phyloP scores from a whole-genome alignment of 2,329 filamentous ascomycete genomes.

The Calonectria crousiana region DNA sequence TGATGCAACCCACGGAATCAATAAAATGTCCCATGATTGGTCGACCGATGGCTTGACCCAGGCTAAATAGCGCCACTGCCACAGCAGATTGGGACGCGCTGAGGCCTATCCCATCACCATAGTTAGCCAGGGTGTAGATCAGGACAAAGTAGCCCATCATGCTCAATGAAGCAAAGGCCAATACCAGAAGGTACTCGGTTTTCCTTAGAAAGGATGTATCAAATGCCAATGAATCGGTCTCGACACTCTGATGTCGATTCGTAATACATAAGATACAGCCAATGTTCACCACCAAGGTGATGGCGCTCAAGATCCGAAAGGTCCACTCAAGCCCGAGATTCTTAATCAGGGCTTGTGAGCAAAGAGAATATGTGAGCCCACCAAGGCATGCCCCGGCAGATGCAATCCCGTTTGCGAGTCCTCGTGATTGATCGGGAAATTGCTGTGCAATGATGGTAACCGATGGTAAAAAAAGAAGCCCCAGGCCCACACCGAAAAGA shows the following conservation, averaged over 20 bases:
- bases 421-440: conserved; percentile 73
- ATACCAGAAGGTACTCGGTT: conserved; percentile 72
- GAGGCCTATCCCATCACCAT: conserved; percentile 76
- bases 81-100: conserved; percentile 75
- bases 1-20: conserved; percentile 78
- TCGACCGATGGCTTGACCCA: conserved; percentile 74
- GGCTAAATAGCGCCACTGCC: conserved; percentile 79
- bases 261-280: conserved; percentile 72
- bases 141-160: conserved; percentile 82
- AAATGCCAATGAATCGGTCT: conserved; percentile 74
- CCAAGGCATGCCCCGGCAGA: conserved; percentile 79
- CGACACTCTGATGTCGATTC: conserved; percentile 79
- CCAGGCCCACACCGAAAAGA: conserved; percentile 81
- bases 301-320: conserved; percentile 73
- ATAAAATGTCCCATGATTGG: conserved; percentile 80
- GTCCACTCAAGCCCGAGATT: conserved; percentile 75
- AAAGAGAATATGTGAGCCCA: conserved; percentile 76
- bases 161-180: conserved; percentile 77
- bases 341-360: conserved; percentile 75
- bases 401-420: conserved; percentile 77
- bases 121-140: conserved; percentile 81
- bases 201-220: conserved; percentile 72
- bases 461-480: conserved; percentile 78
- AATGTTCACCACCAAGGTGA: conserved; percentile 73
- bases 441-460: conserved; percentile 79